A percentile compares a stretch with the other conserved stretches of the same genome.
These are phyloP conservation scores for Trichophyton rubrum DNA, from an alignment of 2,329 filamentous ascomycete species.

Conservation along the genomic window DNA sequence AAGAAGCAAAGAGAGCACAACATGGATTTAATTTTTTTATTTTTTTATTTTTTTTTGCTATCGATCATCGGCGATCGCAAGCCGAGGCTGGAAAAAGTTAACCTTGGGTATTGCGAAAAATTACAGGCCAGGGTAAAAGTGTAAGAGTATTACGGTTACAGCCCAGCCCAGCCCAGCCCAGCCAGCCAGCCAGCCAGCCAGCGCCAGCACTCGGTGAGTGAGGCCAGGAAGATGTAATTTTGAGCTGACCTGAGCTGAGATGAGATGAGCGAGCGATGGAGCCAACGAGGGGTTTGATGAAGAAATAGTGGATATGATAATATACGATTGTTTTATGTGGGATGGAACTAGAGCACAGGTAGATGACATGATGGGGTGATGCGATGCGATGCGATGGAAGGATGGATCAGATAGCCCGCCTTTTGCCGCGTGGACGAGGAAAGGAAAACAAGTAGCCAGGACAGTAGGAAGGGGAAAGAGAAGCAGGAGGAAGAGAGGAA, in stretches of 20 bases:
- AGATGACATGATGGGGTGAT: not conserved
- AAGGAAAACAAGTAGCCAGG: not conserved
- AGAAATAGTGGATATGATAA: no score
- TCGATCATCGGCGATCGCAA: not conserved
- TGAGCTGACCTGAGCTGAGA: not conserved
- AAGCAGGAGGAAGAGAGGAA: not conserved
- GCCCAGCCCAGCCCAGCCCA: not conserved
- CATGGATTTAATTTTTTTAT: no score
- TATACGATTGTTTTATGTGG: not conserved
- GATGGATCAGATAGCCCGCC: not conserved
- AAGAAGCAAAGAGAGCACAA: no score
- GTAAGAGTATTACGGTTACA: not conserved
- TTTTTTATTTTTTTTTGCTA: no score
- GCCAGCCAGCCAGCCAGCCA: no score
- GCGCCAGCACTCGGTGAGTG: no score
- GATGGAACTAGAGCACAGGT: not conserved
- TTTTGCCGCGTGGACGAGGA: not conserved
- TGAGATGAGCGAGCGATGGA: no score
- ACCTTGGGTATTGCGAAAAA: not conserved
- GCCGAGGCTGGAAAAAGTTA: not conserved
- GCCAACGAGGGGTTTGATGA: no score
- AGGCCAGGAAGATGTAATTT: no score
- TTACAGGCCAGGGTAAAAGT: no score
- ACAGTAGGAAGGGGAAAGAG: not conserved
- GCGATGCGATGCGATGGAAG: not conserved